Evolutionary conservation across 2,329 filamentous ascomycete species (phyloP).

Genomic region (Aspergillus calidoustus): DNA sequence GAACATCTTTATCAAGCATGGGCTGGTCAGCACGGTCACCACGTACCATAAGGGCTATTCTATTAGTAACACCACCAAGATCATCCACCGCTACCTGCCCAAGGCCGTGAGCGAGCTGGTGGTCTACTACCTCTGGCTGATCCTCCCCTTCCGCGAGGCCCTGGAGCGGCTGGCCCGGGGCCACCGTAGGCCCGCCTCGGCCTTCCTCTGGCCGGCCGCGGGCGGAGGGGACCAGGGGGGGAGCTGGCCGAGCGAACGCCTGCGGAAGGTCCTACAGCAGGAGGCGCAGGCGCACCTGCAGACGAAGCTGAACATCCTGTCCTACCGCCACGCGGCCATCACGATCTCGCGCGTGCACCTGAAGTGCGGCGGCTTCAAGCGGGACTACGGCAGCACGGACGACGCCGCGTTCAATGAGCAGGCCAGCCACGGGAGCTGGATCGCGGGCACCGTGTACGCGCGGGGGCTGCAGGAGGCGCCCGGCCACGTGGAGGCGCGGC

Average conservation of each 20-base stretch:
- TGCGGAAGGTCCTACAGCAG: too few species aligned
- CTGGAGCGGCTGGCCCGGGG: too few species aligned
- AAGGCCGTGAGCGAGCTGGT: slow-evolving; percentile 17
- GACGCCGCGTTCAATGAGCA: too few species aligned
- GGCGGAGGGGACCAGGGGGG: too few species aligned
- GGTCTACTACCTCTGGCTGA: slow-evolving; percentile 21
- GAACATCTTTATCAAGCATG: too few species aligned
- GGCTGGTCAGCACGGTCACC: background rate
- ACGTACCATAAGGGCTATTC: slow-evolving; percentile 21
- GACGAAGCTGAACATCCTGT: slow-evolving; percentile 13
- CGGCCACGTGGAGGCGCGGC: slow-evolving; percentile 6
- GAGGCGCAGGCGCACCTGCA: slow-evolving; percentile 3
- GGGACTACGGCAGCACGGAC: too few species aligned
- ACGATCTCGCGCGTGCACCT: slow-evolving; percentile 9
- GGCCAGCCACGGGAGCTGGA: too few species aligned
- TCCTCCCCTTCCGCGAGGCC: background rate
- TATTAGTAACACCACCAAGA: slow-evolving; percentile 9
- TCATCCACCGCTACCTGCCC: slow-evolving; percentile 19
- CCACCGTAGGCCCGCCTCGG: too few species aligned
- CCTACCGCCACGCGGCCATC: slow-evolving; percentile 10
- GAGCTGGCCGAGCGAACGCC: too few species aligned
- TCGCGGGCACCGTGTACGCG: background rate
- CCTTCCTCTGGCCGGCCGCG: too few species aligned
- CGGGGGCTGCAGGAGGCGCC: slow-evolving; percentile 12
- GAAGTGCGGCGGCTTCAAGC: slow-evolving; percentile 9